Percentiles rank a stretch among this genome's conserved stretches.
Evolutionary conservation across 352 stramenopile genomes (phyloP).

Genomic region (Thraustochytrium sp.): DNA sequence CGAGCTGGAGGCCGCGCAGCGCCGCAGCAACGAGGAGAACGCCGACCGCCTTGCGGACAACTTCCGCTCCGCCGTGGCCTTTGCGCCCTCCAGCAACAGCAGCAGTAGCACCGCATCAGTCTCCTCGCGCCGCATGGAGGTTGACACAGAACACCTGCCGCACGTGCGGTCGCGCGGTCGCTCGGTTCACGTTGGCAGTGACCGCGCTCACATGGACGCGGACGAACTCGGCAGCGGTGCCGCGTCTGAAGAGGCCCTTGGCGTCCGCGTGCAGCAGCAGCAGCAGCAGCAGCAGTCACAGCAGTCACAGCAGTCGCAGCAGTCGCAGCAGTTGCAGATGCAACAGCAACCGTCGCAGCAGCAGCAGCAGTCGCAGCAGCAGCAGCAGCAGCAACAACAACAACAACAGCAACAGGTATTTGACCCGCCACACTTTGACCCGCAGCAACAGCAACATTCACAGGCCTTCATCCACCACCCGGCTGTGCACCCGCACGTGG

Average conservation of each 20-base stretch:
- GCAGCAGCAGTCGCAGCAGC: not conserved
- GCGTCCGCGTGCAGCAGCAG: not conserved
- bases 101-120: not conserved
- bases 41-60: slow-evolving; percentile 26
- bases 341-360: not conserved
- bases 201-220: not conserved
- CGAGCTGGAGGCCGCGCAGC: not conserved
- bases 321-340: not conserved
- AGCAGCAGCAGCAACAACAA: not conserved
- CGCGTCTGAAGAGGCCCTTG: no score
- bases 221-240: no score
- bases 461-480: not conserved
- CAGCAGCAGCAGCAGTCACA: not conserved
- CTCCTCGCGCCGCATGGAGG: not conserved
- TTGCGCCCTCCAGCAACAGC: slow-evolving; percentile 1
- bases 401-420: not conserved
- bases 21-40: slow-evolving; percentile 19
- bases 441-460: not conserved
- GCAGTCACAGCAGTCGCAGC: not conserved
- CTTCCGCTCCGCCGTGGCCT: slow-evolving; percentile 33
- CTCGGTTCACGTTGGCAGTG: no score
- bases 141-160: not conserved
- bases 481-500: not conserved
- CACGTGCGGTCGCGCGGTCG: not conserved
- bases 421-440: not conserved